Percentiles rank a stretch among this genome's conserved stretches.
phyloP scores from a whole-genome alignment of 2,329 filamentous ascomycete species.

The Calonectria multiphialidica region DNA sequence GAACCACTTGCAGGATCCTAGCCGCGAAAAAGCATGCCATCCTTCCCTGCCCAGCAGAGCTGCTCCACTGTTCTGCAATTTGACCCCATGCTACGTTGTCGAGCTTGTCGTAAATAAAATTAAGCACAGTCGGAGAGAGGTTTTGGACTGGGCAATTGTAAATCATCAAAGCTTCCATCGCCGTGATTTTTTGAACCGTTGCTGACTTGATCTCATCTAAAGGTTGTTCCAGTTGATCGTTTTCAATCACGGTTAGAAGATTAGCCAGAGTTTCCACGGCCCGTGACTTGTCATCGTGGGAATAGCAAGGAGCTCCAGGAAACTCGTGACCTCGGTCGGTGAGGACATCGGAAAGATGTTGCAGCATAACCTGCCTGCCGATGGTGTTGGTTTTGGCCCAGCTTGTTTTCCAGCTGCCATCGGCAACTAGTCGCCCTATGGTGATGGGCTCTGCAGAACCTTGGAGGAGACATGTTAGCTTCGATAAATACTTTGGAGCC shows the following conservation, averaged over 20 bases:
- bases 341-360: not conserved
- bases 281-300: not conserved
- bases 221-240: constrained; percentile 5
- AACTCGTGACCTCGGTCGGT: not conserved
- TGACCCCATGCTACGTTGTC: not conserved
- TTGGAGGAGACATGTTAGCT: not conserved
- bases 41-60: constrained; percentile 5
- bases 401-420: not conserved
- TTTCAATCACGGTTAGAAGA: constrained; percentile 4
- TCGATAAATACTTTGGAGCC: not conserved
- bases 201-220: constrained; percentile 24
- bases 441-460: not conserved
- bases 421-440: not conserved
- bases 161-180: constrained; percentile 11
- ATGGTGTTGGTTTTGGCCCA: not conserved
- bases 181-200: constrained; percentile 25
- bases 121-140: constrained; percentile 1
- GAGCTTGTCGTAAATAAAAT: constrained; percentile 25
- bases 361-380: not conserved
- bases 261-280: constrained; percentile 2
- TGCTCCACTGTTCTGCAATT: constrained; percentile 12
- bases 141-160: constrained; percentile 12
- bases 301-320: constrained; percentile 3
- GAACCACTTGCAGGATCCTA: constrained; percentile 15
- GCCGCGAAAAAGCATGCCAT: constrained; percentile 26